Percentiles rank a stretch among this genome's conserved stretches.
Conservation (phyloP, 805 yeast genomes). For the Cyberlindnera mrakii region DNA sequence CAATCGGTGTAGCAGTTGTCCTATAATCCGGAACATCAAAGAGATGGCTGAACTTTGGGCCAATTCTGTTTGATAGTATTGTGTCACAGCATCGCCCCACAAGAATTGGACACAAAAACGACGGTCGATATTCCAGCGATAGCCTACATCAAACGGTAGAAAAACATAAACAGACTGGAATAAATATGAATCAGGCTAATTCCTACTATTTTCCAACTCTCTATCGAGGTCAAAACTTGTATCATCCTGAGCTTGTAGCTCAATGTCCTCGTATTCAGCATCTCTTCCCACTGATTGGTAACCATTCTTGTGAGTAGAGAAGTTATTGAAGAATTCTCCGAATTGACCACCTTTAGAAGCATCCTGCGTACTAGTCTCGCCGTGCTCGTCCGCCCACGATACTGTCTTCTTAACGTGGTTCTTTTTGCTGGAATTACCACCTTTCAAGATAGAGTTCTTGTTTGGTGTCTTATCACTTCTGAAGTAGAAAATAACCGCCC, state of each 20-base stretch:
- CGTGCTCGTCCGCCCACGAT: constrained; percentile 32
- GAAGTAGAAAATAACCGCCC: constrained; percentile 14
- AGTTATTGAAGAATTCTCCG: constrained; percentile 19
- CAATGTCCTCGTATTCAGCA: constrained; percentile 16
- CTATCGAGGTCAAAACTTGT: constrained; percentile 17
- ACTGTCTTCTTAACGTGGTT: constrained; percentile 25
- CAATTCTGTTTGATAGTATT: no score
- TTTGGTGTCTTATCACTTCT: constrained; percentile 14
- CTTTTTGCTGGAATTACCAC: constrained; percentile 6
- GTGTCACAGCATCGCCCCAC: no score
- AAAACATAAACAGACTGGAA: background rate
- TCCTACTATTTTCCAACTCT: constrained; percentile 9
- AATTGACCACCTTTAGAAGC: constrained; percentile 3
- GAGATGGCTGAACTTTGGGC: no score
- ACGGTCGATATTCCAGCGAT: background rate
- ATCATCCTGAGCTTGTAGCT: constrained; percentile 14
- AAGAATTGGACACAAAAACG: background rate
- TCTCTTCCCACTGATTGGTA: constrained; percentile 5
- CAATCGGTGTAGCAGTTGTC: no score
- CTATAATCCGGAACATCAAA: no score
- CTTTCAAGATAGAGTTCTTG: constrained; percentile 17
- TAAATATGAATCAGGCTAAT: no score
- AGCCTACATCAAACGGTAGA: background rate
- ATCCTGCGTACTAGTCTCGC: constrained; percentile 15
- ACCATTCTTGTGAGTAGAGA: constrained; percentile 10